Base-by-base conservation (phyloP, 768 basidiomycete species). In the Lentinula boryana region DNA sequence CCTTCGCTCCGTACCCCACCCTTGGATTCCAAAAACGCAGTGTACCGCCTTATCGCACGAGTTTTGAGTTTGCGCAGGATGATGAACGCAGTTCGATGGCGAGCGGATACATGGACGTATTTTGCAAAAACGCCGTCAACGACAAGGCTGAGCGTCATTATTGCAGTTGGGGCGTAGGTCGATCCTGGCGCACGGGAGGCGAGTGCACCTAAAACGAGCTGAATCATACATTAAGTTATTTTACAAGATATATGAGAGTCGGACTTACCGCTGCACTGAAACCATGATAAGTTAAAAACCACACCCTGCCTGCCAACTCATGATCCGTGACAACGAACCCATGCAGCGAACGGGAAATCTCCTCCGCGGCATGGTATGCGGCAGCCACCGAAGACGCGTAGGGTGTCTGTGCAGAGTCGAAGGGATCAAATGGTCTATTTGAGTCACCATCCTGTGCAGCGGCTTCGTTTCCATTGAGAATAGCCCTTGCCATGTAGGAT, bases 231-330 rank as follows among this genome's bases (percentile, higher is more conserved):
- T 48, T 36, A 12, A 58, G 15, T 15, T 43, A 3, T 21, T 5
- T 38, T 3, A 15, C 23, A 18, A 33, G 12, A 46, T 6, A 58
- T 46, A 7, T 6, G 7, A 46, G 16, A 35, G 12, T 13, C 10
- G 23, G 7, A 15, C 57, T 48, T 50, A 58, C 57, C 57, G 57
- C 57, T 33, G 57, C 57, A 32, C 57, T 58, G 41, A 58, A 58
- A 15, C 43, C 57, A 23, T 58, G 46, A 58, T 58, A 58, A 35
- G 57, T 58, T n/a, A 58, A 35, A n/a, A 58, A 58, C 57, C 57
- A 58, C 27, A 58, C 57, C 23, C 57, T 46, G 13, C 57, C 48
- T 16, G 48, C 43, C n/a, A 58, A 48, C 32, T 58, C 57, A 18
- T 31, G 32, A 15, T 58, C 48, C 36, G 33, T 33, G 7, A 32